These are phyloP conservation scores for Aspergillus saccharolyticus DNA, from an alignment of 495 filamentous ascomycete species.

Conservation along the genomic window DNA sequence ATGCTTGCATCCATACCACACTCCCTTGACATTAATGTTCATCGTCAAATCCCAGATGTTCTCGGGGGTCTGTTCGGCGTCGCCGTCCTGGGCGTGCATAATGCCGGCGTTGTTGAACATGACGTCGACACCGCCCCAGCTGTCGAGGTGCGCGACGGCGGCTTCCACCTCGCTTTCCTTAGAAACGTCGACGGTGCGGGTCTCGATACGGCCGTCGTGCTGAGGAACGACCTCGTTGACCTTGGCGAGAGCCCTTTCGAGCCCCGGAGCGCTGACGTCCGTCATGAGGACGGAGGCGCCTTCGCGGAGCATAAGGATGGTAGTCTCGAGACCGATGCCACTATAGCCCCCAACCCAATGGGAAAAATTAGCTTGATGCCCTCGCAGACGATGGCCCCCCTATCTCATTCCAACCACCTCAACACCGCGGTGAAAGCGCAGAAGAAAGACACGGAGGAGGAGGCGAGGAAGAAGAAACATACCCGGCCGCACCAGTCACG, in stretches of 20 bases:
- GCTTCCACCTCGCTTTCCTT: slow-evolving; percentile 71
- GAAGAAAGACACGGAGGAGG: too few relatives aligned
- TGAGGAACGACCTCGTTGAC: slow-evolving; percentile 64
- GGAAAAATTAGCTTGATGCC: background rate
- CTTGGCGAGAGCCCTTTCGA: slow-evolving; percentile 64
- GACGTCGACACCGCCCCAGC: slow-evolving; percentile 88
- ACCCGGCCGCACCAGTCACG: slow-evolving; percentile 88
- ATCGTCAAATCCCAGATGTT: slow-evolving; percentile 94
- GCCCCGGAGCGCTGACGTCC: slow-evolving; percentile 70
- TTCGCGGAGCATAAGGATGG: slow-evolving; percentile 85
- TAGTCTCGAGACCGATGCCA: slow-evolving; percentile 93
- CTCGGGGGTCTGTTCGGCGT: slow-evolving; percentile 80
- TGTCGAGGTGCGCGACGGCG: slow-evolving; percentile 64
- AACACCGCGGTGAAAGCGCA: too few relatives aligned
- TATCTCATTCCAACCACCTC: too few relatives aligned
- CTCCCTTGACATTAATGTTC: slow-evolving; percentile 95
- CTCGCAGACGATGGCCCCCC: too few relatives aligned
- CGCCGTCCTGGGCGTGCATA: slow-evolving; percentile 86
- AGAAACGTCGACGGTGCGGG: slow-evolving; percentile 56
- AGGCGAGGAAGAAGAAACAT: slow-evolving; percentile 28
- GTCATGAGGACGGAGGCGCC: slow-evolving; percentile 82
- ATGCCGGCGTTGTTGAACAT: slow-evolving; percentile 99
- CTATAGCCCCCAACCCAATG: slow-evolving; percentile 39
- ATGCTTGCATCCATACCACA: slow-evolving; percentile 96
- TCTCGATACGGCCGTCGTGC: slow-evolving; percentile 48